Conservation (phyloP, 345 rosid genomes). For the Citrus inodora region DNA sequence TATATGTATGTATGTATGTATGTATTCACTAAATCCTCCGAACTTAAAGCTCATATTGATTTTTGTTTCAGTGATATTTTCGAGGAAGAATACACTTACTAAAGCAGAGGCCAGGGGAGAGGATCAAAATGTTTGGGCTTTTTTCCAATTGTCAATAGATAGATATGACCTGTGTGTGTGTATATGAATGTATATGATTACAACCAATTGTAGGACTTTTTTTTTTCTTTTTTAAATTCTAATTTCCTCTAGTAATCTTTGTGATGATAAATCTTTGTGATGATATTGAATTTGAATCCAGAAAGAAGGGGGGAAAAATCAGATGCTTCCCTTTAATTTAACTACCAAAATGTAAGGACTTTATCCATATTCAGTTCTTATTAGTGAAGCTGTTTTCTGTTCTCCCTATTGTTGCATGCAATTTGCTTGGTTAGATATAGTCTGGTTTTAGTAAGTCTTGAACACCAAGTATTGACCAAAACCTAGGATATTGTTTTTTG, state of each 20-base stretch:
- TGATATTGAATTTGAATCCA: background rate
- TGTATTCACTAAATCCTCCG: background rate
- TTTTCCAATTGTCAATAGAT: background rate
- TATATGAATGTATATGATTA: background rate
- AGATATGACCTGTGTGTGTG: background rate
- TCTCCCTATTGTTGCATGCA: no score
- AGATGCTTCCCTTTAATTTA: background rate
- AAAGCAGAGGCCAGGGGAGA: background rate
- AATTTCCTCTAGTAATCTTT: background rate
- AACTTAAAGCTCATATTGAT: background rate
- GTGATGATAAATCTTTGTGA: background rate
- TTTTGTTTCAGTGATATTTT: slow-evolving; percentile 6
- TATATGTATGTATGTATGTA: no score
- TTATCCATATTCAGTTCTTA: background rate
- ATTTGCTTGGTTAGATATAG: no score
- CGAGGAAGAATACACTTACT: background rate
- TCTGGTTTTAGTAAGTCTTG: background rate
- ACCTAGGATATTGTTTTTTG: background rate
- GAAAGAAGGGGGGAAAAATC: background rate
- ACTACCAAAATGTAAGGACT: background rate
- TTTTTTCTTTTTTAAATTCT: background rate
- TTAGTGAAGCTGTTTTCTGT: no score
- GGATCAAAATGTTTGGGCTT: background rate
- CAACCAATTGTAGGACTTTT: background rate
- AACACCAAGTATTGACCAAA: background rate